phyloP scores from a whole-genome alignment of 345 rosid species.

The Eutrema heterophyllum region DNA sequence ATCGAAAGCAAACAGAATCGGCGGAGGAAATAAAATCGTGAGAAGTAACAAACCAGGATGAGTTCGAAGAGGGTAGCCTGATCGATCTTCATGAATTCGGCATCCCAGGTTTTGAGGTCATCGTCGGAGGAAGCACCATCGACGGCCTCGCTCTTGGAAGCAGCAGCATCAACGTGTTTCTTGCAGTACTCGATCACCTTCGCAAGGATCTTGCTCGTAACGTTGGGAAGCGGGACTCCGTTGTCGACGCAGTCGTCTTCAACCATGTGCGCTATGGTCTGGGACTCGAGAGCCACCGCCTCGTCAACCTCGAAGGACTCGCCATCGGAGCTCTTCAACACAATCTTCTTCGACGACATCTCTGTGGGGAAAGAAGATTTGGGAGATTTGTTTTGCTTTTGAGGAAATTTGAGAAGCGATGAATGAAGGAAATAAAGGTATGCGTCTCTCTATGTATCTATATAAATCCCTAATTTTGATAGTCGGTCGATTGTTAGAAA shows the following conservation, averaged over 20 bases:
- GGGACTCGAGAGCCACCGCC: constrained; percentile 60
- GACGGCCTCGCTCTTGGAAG: constrained; percentile 27
- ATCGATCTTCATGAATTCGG: constrained; percentile 69
- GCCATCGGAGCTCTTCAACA: constrained; percentile 58
- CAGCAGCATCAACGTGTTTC: constrained; percentile 55
- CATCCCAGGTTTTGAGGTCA: constrained; percentile 58
- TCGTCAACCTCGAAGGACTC: constrained; percentile 61
- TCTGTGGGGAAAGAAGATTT: background rate
- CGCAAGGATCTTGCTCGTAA: constrained; percentile 66
- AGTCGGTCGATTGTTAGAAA: constrained; percentile 5
- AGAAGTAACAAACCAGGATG: constrained; percentile 40
- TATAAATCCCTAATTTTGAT: background rate
- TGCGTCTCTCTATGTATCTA: background rate
- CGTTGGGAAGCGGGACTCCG: constrained; percentile 67
- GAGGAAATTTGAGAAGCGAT: background rate
- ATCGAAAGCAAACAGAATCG: background rate
- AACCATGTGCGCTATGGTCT: constrained; percentile 60
- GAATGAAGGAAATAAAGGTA: background rate
- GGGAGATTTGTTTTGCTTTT: background rate
- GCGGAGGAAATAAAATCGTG: background rate
- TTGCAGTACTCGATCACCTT: constrained; percentile 78
- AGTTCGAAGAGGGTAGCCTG: constrained; percentile 69
- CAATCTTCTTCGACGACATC: constrained; percentile 44
- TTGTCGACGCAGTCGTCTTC: constrained; percentile 61
- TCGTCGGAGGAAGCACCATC: constrained; percentile 37